phyloP scores from a whole-genome alignment of 2,329 filamentous ascomycete species.

The Orbilia brochopaga region DNA sequence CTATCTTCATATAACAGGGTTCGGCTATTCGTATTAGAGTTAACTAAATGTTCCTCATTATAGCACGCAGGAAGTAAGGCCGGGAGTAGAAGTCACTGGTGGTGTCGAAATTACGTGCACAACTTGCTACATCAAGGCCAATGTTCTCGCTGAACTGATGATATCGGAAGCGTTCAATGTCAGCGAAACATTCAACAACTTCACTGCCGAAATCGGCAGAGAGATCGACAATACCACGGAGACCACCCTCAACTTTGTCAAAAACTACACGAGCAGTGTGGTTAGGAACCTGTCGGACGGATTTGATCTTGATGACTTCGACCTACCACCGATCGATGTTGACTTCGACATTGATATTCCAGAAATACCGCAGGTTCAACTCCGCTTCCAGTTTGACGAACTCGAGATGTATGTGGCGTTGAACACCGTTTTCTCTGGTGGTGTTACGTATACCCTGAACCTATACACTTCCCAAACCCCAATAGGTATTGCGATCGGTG shows the following conservation, averaged over 20 bases:
- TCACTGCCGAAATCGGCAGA: constrained; percentile 56
- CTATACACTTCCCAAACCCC: constrained; percentile 62
- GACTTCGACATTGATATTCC: constrained; percentile 61
- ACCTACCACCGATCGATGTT: constrained; percentile 58
- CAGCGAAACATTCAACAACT: constrained; percentile 56
- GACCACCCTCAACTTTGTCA: constrained; percentile 51
- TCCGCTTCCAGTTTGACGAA: constrained; percentile 63
- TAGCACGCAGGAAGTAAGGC: constrained; percentile 5
- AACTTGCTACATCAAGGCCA: constrained; percentile 63
- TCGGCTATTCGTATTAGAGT: constrained; percentile 4
- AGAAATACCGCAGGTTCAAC: constrained; percentile 59
- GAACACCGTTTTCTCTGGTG: constrained; percentile 59
- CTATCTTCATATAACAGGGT: background rate
- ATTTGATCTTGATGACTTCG: constrained; percentile 55
- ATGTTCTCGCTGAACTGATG: constrained; percentile 60
- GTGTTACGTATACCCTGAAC: constrained; percentile 62
- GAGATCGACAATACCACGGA: constrained; percentile 57
- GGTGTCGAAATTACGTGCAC: constrained; percentile 61
- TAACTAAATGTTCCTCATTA: background rate
- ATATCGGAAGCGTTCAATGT: constrained; percentile 60
- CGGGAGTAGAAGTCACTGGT: constrained; percentile 26
- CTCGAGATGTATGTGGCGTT: constrained; percentile 64
- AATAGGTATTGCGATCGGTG: constrained; percentile 59
- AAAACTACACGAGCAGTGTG: constrained; percentile 53
- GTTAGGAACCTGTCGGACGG: constrained; percentile 54